Base-by-base conservation (phyloP, 1,284 basidiomycete species). In the Cryptococcus amylolentus region DNA sequence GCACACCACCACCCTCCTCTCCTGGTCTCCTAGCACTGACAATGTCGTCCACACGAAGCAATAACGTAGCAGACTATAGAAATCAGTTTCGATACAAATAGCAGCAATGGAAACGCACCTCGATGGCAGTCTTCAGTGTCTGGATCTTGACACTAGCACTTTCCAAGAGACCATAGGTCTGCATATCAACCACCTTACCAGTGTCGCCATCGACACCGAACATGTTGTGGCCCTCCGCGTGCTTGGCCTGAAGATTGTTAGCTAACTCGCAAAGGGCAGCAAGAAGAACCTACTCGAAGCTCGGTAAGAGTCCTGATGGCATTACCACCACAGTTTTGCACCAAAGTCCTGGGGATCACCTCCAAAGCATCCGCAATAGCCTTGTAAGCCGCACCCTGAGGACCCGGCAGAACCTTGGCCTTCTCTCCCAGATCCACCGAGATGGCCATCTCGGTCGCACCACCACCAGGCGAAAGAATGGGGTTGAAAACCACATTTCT, bases 371-470 rank as follows among this genome's bases (percentile, higher is more conserved):
- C 95, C 1, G 89, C 89, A 4, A 98, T 92, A 27, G 93, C 93
- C 55, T 88, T 81, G 80, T 89, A 94, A 6, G 93, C 91, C 79
- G 89, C 90, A 1, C 88, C 89, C 72, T 94, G 90, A 27, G 94
- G 87, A 28, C 92, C 92, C 14, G 84, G 84, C 52, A 91, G 83
- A 46, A 80, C 84, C 67, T 88, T 84, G 26, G 91, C 90, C 76
- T 88, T 90, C 40, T 86, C 84, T n/a, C 89, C 86, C 58, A 98
- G 79, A 0, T 88, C 91, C 3, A 96, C 91, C 43, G 86, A 87
- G 75, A 98, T 88, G 0, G 94, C 95, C 92, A 98, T 97, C 81
- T 98, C 95, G 1, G 92, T 96, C 13, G 95, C 95, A 45, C 95
- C 95, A 23, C 95, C 94, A 14, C 95, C 94, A 0, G 95, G 95